Evolutionary conservation across 2,329 filamentous ascomycete genomes (phyloP).

Genomic region (Penicillium sp.): DNA sequence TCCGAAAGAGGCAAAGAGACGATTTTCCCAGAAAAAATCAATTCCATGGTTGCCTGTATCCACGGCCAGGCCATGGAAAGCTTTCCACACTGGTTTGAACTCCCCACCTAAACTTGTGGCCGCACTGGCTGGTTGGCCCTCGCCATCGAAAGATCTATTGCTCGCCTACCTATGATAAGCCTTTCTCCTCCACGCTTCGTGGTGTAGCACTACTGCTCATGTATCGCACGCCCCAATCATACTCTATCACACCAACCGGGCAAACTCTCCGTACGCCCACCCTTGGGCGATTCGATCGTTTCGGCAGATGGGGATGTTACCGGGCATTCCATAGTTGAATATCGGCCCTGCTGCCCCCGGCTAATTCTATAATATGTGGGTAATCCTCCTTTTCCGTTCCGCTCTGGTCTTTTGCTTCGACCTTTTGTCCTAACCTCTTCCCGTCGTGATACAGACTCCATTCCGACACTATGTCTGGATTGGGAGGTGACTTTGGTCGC

Average conservation of each 20-base stretch:
- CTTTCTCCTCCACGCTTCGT: constrained; percentile 1
- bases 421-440: constrained; percentile 9
- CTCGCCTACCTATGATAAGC: constrained; percentile 15
- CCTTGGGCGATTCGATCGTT: constrained; percentile 11
- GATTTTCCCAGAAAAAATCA: constrained; percentile 4
- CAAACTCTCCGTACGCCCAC: constrained; percentile 10
- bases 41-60: constrained; percentile 14
- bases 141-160: constrained; percentile 15
- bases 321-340: constrained; percentile 14
- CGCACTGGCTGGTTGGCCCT: constrained; percentile 1
- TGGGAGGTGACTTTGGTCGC: constrained; percentile 30
- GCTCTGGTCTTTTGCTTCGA: constrained; percentile 2
- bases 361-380: constrained; percentile 22
- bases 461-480: constrained; percentile 30
- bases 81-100: background rate
- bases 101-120: constrained; percentile 11
- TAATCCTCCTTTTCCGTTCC: constrained; percentile 6
- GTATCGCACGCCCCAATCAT: constrained; percentile 8
- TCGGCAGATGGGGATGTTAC: constrained; percentile 16
- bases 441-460: constrained; percentile 20
- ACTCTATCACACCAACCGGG: constrained; percentile 13
- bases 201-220: constrained; percentile 2
- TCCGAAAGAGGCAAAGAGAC: constrained; percentile 4
- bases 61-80: constrained; percentile 15
- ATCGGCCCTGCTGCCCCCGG: background rate